phyloP scores from a whole-genome alignment of 352 stramenopile genomes.

The Blastocystis sp. region DNA sequence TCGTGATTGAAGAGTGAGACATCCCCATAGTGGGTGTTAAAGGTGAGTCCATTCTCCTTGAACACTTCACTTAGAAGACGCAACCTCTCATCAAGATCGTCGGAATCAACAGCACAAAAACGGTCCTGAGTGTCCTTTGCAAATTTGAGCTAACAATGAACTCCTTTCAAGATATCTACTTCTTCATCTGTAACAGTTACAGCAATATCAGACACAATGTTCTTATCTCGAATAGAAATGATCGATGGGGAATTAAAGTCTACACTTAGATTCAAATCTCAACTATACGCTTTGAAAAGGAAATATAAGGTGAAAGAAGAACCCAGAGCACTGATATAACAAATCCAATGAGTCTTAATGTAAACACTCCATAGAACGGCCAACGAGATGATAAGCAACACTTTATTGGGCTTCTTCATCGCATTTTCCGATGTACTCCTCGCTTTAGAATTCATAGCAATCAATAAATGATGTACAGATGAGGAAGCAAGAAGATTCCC shows the following conservation, averaged over 20 bases:
- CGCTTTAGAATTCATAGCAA: background rate
- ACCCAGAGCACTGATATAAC: background rate
- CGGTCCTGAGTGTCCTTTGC: background rate
- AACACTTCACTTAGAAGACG: background rate
- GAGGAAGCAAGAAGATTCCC: background rate
- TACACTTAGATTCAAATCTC: background rate
- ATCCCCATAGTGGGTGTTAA: background rate
- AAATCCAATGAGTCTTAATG: background rate
- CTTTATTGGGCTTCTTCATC: constrained; percentile 7
- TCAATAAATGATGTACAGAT: background rate
- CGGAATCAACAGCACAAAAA: constrained; percentile 5
- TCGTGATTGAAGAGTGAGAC: background rate
- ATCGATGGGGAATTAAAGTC: background rate
- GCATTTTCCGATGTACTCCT: background rate
- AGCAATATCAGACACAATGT: background rate
- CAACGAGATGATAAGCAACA: constrained; percentile 16
- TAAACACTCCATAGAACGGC: background rate
- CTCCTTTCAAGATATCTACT: background rate
- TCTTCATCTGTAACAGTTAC: background rate
- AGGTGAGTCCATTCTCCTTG: background rate
- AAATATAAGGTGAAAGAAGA: background rate
- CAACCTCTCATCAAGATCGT: constrained; percentile 32
- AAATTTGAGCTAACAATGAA: background rate
- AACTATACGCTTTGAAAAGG: background rate
- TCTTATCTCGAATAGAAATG: constrained; percentile 2